phyloP scores from a whole-genome alignment of 352 stramenopile species.

The Phytophthora pseudosyringae region DNA sequence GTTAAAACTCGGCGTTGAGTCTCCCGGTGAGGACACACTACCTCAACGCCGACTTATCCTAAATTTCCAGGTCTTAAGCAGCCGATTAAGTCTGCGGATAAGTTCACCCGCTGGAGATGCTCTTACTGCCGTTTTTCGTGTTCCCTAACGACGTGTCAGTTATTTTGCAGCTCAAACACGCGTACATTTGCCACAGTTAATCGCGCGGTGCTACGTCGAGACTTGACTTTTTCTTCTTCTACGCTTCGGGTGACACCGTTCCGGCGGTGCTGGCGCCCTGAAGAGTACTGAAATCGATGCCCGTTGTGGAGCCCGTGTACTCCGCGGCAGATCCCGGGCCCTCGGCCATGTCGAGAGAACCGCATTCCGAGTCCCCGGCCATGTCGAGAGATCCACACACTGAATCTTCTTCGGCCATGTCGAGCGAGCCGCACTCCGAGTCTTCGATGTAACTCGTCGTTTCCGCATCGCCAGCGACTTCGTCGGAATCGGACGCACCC shows the following conservation, averaged over 20 bases:
- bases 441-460: slow-evolving; percentile 27
- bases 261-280: slow-evolving; percentile 20
- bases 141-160: too few species aligned
- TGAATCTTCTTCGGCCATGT: slow-evolving; percentile 28
- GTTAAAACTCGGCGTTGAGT: too few species aligned
- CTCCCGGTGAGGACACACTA: too few species aligned
- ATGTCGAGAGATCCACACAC: slow-evolving; percentile 39
- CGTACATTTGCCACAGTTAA: too few species aligned
- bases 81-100: too few species aligned
- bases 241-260: slow-evolving; percentile 36
- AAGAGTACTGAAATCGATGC: slow-evolving; percentile 43
- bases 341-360: slow-evolving; percentile 39
- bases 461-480: slow-evolving; percentile 31
- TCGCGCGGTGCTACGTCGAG: slow-evolving; percentile 16
- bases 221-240: slow-evolving; percentile 10
- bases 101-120: too few species aligned
- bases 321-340: slow-evolving; percentile 24
- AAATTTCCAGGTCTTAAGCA: too few species aligned
- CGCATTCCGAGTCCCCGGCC: slow-evolving; percentile 30
- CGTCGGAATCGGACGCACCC: slow-evolving; percentile 22
- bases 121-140: too few species aligned
- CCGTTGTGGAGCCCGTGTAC: slow-evolving; percentile 32
- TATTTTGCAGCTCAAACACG: too few species aligned
- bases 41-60: too few species aligned
- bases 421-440: slow-evolving; percentile 30